Percentiles rank a stretch among this genome's conserved stretches.
Evolutionary conservation across 2,329 filamentous ascomycete species (phyloP).

Genomic region (Aspergillus quadrilineatus): DNA sequence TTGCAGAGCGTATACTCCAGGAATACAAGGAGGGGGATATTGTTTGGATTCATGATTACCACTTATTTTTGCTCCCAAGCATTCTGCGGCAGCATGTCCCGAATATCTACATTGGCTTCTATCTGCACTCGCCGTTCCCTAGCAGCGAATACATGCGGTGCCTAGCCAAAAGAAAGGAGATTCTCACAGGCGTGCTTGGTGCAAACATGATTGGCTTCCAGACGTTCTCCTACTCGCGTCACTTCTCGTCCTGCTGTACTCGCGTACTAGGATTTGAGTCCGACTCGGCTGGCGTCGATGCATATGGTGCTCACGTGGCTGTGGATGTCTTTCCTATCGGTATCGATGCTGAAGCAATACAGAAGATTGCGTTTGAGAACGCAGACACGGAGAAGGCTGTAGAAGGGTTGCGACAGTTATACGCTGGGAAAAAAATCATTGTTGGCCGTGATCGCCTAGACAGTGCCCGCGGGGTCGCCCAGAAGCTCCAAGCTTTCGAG

Average conservation of each 20-base stretch:
- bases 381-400: slow-evolving; percentile 70
- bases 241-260: slow-evolving; percentile 92
- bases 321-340: slow-evolving; percentile 94
- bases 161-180: slow-evolving; percentile 81
- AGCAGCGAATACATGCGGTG: slow-evolving; percentile 95
- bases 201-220: slow-evolving; percentile 95
- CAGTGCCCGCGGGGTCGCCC: slow-evolving; percentile 87
- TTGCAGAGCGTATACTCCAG: slow-evolving; percentile 83
- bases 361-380: slow-evolving; percentile 70
- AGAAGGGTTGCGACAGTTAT: slow-evolving; percentile 69
- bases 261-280: slow-evolving; percentile 88
- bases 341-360: slow-evolving; percentile 80
- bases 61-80: slow-evolving; percentile 83
- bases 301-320: slow-evolving; percentile 82
- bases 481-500: slow-evolving; percentile 93
- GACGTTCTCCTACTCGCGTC: slow-evolving; percentile 89
- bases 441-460: slow-evolving; percentile 93
- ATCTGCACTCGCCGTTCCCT: slow-evolving; percentile 89
- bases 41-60: slow-evolving; percentile 91
- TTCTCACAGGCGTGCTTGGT: slow-evolving; percentile 84
- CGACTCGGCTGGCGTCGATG: slow-evolving; percentile 79
- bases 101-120: slow-evolving; percentile 92
- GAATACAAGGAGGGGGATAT: slow-evolving; percentile 91
- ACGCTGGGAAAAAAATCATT: slow-evolving; percentile 89
- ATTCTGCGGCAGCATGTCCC: slow-evolving; percentile 82